A percentile compares a stretch with the other conserved stretches of the same genome.
phyloP scores from a whole-genome alignment of 139 green algal species.

The Monoraphidium neglectum region DNA sequence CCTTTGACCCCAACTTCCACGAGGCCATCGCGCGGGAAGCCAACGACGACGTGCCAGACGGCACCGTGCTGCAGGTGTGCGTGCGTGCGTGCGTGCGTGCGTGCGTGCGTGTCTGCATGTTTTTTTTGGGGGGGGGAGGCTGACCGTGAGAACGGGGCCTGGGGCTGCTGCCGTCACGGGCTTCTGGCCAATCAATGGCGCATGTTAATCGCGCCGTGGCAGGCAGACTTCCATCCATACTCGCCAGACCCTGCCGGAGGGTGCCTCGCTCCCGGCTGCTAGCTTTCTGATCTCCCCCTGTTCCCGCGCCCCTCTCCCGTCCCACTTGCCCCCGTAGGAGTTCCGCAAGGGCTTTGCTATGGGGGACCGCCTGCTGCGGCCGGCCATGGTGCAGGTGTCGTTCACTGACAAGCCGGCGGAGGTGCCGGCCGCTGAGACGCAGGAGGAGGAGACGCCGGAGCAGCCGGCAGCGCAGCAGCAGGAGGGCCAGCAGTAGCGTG shows the following conservation, averaged over 20 bases:
- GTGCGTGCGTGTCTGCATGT: too few species aligned
- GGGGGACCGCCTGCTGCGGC: slow-evolving; percentile 83
- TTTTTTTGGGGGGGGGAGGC: too few species aligned
- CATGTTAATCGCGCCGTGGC: too few species aligned
- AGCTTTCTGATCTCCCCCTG: too few species aligned
- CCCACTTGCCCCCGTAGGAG: slow-evolving; percentile 45
- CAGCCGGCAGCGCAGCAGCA: not conserved
- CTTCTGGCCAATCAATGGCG: too few species aligned
- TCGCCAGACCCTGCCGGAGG: too few species aligned
- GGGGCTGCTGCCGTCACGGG: too few species aligned
- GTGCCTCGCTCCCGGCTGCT: too few species aligned
- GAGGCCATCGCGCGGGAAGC: slow-evolving; percentile 95
- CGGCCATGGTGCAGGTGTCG: slow-evolving; percentile 97
- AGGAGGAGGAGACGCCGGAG: not conserved
- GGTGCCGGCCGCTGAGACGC: not conserved
- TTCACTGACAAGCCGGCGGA: not conserved
- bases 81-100: slow-evolving; percentile 35
- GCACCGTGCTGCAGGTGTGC: slow-evolving; percentile 68
- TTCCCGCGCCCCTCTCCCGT: too few species aligned
- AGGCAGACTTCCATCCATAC: too few species aligned
- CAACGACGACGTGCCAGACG: slow-evolving; percentile 74
- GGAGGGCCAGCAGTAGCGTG: too few species aligned
- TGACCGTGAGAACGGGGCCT: too few species aligned
- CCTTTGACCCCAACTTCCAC: slow-evolving; percentile 96
- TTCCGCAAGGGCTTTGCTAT: slow-evolving; percentile 95